Base-by-base conservation (phyloP, 805 yeast species). In the Debaryomyces prosopidis region DNA sequence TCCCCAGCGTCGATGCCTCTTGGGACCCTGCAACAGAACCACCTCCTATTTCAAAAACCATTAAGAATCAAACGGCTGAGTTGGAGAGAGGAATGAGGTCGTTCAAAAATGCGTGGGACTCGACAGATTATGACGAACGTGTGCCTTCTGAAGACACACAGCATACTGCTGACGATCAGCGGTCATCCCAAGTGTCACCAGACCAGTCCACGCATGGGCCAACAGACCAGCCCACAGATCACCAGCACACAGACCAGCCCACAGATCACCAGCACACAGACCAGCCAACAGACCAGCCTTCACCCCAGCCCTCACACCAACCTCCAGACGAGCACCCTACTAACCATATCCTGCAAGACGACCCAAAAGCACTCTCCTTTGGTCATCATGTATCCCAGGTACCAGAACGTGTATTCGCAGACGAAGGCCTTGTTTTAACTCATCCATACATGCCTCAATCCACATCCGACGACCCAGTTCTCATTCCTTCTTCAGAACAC, bases 1-100 rank as follows among this genome's bases (percentile, higher is more conserved):
- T 30, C 16, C 33, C 61, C 0, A 44, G 55, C 17, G 39, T 44
- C 9, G 69, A 62, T 40, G 47, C 64, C 6, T 43, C 53, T 19
- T 77, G 82, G 82, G 71, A 77, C 44, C 75, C 81, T 6, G 61
- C 77, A 1, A 52, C 42, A 10, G 70, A 65, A 38, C 65, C 68
- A 7, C 81, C 81, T 8, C 81, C 81, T 17, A 40, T 43, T 11
- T 17, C 19, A 23, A 14, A 15, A 5, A 16, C 31, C 14, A 26
- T 16, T 16, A 16, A 31, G 11, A 27, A 20, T 20, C 42, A 39
- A 14, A 28, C 32, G 5, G 35, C 46, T 8, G 44, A 35, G 3
- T 51, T 60, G 17, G 46, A 45, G 18, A 44, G 47, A 16, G 53
- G 51, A 8, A 40, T 63, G 48, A 49, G 40, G 18, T 17, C 55